Evolutionary conservation across 345 rosid species (phyloP).

Genomic region (Ricinus communis): DNA sequence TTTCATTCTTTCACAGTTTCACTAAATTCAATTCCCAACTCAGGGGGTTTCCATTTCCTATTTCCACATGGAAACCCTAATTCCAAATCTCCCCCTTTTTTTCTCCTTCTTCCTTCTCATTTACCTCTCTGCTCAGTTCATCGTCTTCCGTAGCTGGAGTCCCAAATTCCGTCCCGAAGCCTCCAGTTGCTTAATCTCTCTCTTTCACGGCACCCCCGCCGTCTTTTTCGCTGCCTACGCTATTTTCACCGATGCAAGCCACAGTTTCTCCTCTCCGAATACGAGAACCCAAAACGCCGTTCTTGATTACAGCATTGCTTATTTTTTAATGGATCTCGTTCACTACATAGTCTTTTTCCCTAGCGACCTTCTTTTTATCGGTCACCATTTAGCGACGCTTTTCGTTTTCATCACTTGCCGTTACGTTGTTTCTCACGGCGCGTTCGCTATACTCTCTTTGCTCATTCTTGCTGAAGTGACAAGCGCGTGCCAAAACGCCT

Average conservation of each 20-base stretch:
- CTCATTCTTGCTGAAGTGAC: slow-evolving; percentile 81
- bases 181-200: slow-evolving; percentile 73
- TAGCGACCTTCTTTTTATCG: slow-evolving; percentile 78
- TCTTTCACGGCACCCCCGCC: slow-evolving; percentile 81
- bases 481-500: slow-evolving; percentile 84
- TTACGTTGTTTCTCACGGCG: slow-evolving; percentile 66
- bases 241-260: slow-evolving; percentile 39
- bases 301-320: slow-evolving; percentile 80
- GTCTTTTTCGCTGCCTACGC: slow-evolving; percentile 63
- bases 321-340: slow-evolving; percentile 70
- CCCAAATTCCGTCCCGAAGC: slow-evolving; percentile 71
- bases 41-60: no score
- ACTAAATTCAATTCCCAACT: no score
- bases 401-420: slow-evolving; percentile 88
- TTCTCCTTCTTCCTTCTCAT: slow-evolving; percentile 52
- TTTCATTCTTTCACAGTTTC: no score
- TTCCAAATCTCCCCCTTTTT: slow-evolving; percentile 48
- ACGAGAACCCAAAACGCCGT: slow-evolving; percentile 49
- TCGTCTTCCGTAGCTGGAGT: slow-evolving; percentile 70
- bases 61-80: slow-evolving; percentile 29
- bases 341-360: slow-evolving; percentile 82
- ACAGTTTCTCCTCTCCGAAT: slow-evolving; percentile 58
- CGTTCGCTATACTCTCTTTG: slow-evolving; percentile 60
- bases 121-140: slow-evolving; percentile 53
- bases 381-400: slow-evolving; percentile 79